phyloP scores from a whole-genome alignment of 148 eudicot genomes.

The Drosera capensis region DNA sequence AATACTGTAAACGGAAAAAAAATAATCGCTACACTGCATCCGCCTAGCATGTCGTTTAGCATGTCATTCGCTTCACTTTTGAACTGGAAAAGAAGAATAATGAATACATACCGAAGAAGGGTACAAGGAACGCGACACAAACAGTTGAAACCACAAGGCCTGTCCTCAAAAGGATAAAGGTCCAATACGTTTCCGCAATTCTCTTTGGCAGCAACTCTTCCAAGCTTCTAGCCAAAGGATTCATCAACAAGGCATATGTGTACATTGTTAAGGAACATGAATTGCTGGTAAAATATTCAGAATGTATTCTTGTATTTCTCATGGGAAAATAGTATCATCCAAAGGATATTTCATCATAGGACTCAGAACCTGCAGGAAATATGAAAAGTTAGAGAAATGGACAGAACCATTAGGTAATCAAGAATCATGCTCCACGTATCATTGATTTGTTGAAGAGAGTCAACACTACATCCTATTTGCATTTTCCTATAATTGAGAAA shows the following conservation, averaged over 20 bases:
- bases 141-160: slow-evolving; percentile 47
- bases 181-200: slow-evolving; percentile 25
- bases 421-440: no score
- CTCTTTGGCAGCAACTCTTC: slow-evolving; percentile 60
- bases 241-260: slow-evolving; percentile 50
- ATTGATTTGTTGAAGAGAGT: no score
- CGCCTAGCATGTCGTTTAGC: not conserved
- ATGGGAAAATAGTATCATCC: not conserved
- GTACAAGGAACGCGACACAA: slow-evolving; percentile 51
- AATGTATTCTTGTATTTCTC: no score
- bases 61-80: no score
- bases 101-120: slow-evolving; percentile 43
- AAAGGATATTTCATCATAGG: slow-evolving; percentile 74
- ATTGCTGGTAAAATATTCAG: not conserved
- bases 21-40: not conserved
- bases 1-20: no score
- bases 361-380: slow-evolving; percentile 44
- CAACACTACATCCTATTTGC: no score
- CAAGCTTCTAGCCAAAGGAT: slow-evolving; percentile 61
- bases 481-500: no score
- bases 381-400: not conserved
- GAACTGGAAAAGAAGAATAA: not conserved
- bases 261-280: slow-evolving; percentile 23
- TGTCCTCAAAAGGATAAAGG: slow-evolving; percentile 43
- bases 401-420: no score